These are phyloP conservation scores for Globisporangium ultimum DNA, from an alignment of 352 stramenopile genomes.

Conservation along the genomic window DNA sequence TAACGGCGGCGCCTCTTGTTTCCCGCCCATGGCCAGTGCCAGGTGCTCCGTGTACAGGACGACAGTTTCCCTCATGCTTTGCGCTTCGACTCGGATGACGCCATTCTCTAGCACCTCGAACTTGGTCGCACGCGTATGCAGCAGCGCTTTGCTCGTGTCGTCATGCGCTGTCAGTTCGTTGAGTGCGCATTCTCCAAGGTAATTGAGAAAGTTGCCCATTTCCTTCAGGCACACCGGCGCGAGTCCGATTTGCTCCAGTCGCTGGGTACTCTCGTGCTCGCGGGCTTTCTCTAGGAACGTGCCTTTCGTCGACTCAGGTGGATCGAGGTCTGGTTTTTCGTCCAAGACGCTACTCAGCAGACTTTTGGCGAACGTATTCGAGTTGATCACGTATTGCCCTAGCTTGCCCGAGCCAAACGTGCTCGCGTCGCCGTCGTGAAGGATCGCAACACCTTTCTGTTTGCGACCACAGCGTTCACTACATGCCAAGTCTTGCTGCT, in stretches of 20 bases:
- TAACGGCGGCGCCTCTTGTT: conserved; percentile 39
- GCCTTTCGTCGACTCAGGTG: conserved; percentile 64
- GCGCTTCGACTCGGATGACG: conserved; percentile 45
- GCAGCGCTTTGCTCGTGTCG: conserved; percentile 38
- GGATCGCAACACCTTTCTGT: conserved; percentile 54
- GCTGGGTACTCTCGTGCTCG: conserved; percentile 48
- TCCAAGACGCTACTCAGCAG: conserved; percentile 73
- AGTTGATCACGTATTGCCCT: conserved; percentile 81
- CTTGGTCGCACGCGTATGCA: conserved; percentile 46
- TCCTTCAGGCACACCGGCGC: conserved; percentile 49
- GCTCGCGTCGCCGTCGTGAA: conserved; percentile 52
- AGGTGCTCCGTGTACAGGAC: conserved; percentile 60
- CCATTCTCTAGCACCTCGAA: conserved; percentile 47
- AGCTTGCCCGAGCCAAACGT: conserved; percentile 70
- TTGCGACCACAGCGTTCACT: conserved; percentile 37
- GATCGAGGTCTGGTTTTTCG: conserved; percentile 71
- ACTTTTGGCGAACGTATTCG: conserved; percentile 79
- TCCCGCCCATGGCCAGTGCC: conserved; percentile 63
- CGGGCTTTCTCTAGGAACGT: conserved; percentile 67
- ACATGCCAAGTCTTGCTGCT: conserved; percentile 30
- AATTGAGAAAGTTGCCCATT: conserved; percentile 62
- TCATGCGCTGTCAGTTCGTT: conserved; percentile 43
- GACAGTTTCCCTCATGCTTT: conserved; percentile 22
- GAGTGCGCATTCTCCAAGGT: conserved; percentile 39
- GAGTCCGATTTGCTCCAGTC: conserved; percentile 49